These are phyloP conservation scores for Ceriops tagal DNA, from an alignment of 345 rosid species.

Conservation along the genomic window DNA sequence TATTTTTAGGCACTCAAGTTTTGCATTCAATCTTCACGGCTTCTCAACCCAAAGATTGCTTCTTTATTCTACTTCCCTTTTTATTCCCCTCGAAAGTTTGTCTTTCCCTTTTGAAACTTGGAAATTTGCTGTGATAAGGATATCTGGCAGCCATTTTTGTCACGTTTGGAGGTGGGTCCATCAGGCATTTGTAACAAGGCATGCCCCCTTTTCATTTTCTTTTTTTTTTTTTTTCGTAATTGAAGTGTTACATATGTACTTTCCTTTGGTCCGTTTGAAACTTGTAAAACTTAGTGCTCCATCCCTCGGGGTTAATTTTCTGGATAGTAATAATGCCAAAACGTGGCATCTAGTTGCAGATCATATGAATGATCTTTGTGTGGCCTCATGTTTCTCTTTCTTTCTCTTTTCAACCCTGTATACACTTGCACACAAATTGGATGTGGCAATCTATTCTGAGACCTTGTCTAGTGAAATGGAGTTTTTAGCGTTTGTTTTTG, in stretches of 20 bases:
- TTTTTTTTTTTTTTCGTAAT: not conserved
- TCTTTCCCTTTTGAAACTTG: not conserved
- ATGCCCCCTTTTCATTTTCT: slow-evolving; percentile 13
- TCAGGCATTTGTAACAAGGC: slow-evolving; percentile 88
- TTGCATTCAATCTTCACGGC: slow-evolving; percentile 23
- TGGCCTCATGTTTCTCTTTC: slow-evolving; percentile 14
- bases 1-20: slow-evolving; percentile 32
- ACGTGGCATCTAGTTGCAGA: slow-evolving; percentile 95
- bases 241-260: slow-evolving; percentile 1
- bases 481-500: slow-evolving; percentile 66
- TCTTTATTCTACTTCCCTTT: not conserved
- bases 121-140: slow-evolving; percentile 15
- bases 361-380: slow-evolving; percentile 91
- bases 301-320: slow-evolving; percentile 64
- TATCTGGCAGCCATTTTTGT: slow-evolving; percentile 53
- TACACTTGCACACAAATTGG: not conserved
- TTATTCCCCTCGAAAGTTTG: not conserved
- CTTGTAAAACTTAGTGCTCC: slow-evolving; percentile 8
- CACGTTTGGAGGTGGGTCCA: slow-evolving; percentile 79
- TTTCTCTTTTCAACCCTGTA: not conserved
- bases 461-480: too few species aligned
- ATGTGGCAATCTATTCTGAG: not conserved
- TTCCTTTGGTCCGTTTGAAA: not conserved
- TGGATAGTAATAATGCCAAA: slow-evolving; percentile 91
- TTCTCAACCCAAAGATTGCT: slow-evolving; percentile 54